Conservation (phyloP, 192 early-diverging fungal species). For the Linderina pennispora region DNA sequence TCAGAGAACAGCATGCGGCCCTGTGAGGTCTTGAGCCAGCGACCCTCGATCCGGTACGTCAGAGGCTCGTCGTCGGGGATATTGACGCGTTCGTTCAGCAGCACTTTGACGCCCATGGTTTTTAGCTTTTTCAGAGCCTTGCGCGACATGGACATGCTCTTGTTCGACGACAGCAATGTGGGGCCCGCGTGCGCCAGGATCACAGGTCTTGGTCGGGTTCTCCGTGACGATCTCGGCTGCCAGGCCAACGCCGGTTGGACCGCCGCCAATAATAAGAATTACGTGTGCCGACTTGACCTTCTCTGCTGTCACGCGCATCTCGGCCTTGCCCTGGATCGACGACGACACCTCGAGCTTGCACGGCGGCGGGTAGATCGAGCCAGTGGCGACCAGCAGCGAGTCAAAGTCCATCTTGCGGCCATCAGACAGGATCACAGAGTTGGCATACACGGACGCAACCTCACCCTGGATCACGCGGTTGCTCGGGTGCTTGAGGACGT, state of each 20-base stretch:
- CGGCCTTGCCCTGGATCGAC: conserved; percentile 26
- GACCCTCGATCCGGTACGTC: conserved; percentile 16
- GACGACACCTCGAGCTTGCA: conserved; percentile 41
- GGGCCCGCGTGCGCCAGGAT: conserved; percentile 28
- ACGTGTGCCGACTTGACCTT: conserved; percentile 53
- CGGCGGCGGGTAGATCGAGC: conserved; percentile 43
- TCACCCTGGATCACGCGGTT: conserved; percentile 44
- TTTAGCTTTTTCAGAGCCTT: conserved; percentile 49
- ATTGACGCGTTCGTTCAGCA: conserved; percentile 54
- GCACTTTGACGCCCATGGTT: conserved; percentile 45
- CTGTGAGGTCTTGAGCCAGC: conserved; percentile 45
- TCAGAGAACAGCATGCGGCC: conserved; percentile 38
- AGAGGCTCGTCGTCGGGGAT: conserved; percentile 58
- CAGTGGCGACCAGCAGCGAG: conserved; percentile 41
- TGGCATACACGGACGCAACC: conserved; percentile 34
- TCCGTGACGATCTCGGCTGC: conserved; percentile 60
- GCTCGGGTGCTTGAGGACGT: conserved; percentile 34
- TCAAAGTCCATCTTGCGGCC: conserved; percentile 45
- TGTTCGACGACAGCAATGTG: conserved; percentile 30
- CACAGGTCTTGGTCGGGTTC: conserved; percentile 32
- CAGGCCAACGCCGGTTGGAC: conserved; percentile 71
- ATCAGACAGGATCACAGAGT: conserved; percentile 40
- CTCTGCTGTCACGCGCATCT: conserved; percentile 31
- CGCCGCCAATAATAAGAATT: conserved; percentile 66
- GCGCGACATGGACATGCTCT: conserved; percentile 44